Percentiles rank a stretch among this genome's conserved stretches.
These are phyloP conservation scores for Gastrolobium villosum DNA, from an alignment of 306 rosid genomes.

Conservation along the genomic window DNA sequence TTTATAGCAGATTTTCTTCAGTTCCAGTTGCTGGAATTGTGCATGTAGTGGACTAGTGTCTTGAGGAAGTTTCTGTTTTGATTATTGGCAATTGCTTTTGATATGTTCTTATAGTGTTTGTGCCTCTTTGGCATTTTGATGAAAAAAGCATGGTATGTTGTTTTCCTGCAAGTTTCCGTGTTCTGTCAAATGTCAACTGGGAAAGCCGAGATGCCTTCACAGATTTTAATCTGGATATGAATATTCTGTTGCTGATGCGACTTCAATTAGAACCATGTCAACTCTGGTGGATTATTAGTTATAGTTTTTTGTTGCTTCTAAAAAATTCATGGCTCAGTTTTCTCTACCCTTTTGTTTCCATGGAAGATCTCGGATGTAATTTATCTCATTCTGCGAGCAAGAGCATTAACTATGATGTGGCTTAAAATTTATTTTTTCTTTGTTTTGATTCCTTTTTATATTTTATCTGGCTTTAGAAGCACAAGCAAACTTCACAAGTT, in stretches of 20 bases:
- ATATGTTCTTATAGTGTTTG: no score
- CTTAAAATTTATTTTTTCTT: constrained; percentile 2
- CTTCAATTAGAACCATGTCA: not conserved
- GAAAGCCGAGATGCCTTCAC: no score
- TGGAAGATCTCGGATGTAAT: not conserved
- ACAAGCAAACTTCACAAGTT: constrained; percentile 53
- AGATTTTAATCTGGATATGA: no score
- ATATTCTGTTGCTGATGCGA: not conserved
- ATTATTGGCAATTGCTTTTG: no score
- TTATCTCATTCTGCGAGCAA: not conserved
- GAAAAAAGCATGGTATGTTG: no score
- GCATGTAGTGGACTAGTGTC: no score
- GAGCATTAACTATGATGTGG: not conserved
- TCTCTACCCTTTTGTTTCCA: not conserved
- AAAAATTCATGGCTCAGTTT: not conserved
- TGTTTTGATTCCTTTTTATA: not conserved
- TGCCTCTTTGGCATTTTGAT: no score
- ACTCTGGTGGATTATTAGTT: not conserved
- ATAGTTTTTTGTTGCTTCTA: not conserved
- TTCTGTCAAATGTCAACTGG: no score
- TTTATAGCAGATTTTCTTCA: not conserved
- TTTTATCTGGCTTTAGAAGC: constrained; percentile 57
- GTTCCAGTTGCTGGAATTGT: not conserved
- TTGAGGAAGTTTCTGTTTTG: no score
- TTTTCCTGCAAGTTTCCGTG: no score